Evolutionary conservation across 805 yeast genomes (phyloP), one percentile per base, ranked within the genome.

Genomic region (Wickerhamiella vanderwaltii): DNA sequence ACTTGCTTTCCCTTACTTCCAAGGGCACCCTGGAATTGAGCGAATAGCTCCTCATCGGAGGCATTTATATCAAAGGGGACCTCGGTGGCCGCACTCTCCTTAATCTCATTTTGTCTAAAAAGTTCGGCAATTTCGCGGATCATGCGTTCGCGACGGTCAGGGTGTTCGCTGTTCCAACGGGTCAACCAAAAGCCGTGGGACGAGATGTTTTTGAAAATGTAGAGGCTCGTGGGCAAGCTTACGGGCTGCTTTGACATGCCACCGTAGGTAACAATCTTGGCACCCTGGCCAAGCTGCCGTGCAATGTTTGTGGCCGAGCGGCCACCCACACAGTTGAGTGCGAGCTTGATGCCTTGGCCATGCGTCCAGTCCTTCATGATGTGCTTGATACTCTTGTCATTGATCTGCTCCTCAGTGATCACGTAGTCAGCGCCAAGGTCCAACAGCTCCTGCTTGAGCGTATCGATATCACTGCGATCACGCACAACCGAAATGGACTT

Each of bases 231-330:
- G 29, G 97, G 95, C 43, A 91, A 62, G n/a, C 74, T 72, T 9
- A 91, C 93, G 1, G 98, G 98, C 63, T 84, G 87, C 68, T 79
- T 77, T 3, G 96, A 84, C 98, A 91, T 91, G 29, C 94, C 97
- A 25, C 99, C 99, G 56, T 91, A 91, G 1, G 97, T 85, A 51
- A 86, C 73, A 67, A 91, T 65, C 36, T 77, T 71, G 1, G 91
- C 94, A 51, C 82, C 75, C 12, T 66, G 63, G 29, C 75, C 76
- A 43, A 91, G 68, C 58, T 86, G 88, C 51, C 95, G 71, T 7
- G 94, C 88, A 51, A 91, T 68, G 31, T 79, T 79, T 0, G 94
- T 69, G 16, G 85, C 73, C 28, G 85, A 79, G 46, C 79, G 72
- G 25, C 99, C 99, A 42, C 98, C 96, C 26, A 93, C 88, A 54